Evolutionary conservation across 2,329 filamentous ascomycete genomes (phyloP), one percentile per base, ranked within the genome.

Genomic region (Salinomyces thailandicus): DNA sequence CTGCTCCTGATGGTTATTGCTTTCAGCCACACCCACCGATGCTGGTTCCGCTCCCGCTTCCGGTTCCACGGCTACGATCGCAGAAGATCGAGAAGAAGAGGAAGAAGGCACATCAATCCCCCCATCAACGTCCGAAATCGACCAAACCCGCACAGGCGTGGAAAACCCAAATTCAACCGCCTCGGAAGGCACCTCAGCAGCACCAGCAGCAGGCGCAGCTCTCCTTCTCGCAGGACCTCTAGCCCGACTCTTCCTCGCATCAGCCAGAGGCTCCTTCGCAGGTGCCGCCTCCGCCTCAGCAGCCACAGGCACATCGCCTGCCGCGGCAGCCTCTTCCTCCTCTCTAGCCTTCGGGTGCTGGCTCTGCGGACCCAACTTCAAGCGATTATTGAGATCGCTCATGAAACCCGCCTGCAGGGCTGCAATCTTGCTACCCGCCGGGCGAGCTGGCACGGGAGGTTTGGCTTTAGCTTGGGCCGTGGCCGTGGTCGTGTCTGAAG

Each of bases 351-450:
- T 87, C 2, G 50, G 44, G 2, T 78, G 74, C 31, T 53, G 52
- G 7, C 71, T 75, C 49, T 84, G 79, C n/a, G 87, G 89, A 1
- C 91, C 91, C 22, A 93, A 64, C 54, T 85, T 80, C 18, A 98
- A 68, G 33, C 86, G 81, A 51, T 85, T 87, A 61, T 96, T 94
- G 28, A 98, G 67, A 54, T 96, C 89, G 30, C 79, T 86, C 72
- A 98, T 77, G 60, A 98, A 96, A 3, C 84, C 85, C 24, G 84
- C 84, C 61, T 93, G 86, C 19, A 98, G 67, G 16, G 85, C 82
- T 12, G 87, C 85, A 57, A 98, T 93, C 66, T 96, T 96, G 51
- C 77, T 75, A 7, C 84, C 84, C 29, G 72, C 71, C 2, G 86
- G 84, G 31, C 85, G 77, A 11, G 79, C 73, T 8, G 91, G 87